Base-by-base conservation (phyloP, 2,329 filamentous ascomycete species). In the Ceratocystis cubensis region DNA sequence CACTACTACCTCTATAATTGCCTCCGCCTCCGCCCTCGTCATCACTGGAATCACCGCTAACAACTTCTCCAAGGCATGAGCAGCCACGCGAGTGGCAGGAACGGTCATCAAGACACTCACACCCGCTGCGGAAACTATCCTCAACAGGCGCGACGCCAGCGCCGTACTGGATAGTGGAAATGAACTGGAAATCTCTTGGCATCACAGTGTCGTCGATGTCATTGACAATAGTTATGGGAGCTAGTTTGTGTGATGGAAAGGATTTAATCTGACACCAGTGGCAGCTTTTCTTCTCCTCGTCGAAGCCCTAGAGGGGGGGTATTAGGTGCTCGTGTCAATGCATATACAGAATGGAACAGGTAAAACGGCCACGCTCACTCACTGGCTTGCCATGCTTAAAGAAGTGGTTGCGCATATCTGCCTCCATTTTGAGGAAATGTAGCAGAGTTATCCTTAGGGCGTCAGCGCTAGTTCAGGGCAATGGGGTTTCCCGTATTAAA, bases 31-130 rank as follows among this genome's bases (percentile, higher is more conserved):
- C 76, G 72, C 71, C 67, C 69, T 61, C 65, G 64, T 71, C 37
- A 33, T 50, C 48, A n/a, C 17, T 25, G 28, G 79, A 80, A 33
- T 82, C 80, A 0, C 79, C 77, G 0, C 79, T 77, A 0, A 83
- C 80, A 0, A 83, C 80, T 8, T 85, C 82, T 28, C 83, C 85
- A n/a, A 91, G 79, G 70, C 89, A 94, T 8, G 81, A 78, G 72
- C 90, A 95, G 28, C 76, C 78, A 46, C 77, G 79, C 70, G 85
- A 89, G 72, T 88, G 85, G 72, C 89, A 92, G 2, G 84, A 81
- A 71, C 81, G 79, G 63, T 84, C 79, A 1, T 82, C 76, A 1
- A 72, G 74, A 71, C 90, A 95, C 61, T 81, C 76, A 72, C 90
- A 95, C 2, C 89, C 89, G 65, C 80, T 81, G 69, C 85, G 82